A percentile compares a stretch with the other conserved stretches of the same genome.
Conservation (phyloP, 345 rosid genomes). For the Salix koriyanagi region DNA sequence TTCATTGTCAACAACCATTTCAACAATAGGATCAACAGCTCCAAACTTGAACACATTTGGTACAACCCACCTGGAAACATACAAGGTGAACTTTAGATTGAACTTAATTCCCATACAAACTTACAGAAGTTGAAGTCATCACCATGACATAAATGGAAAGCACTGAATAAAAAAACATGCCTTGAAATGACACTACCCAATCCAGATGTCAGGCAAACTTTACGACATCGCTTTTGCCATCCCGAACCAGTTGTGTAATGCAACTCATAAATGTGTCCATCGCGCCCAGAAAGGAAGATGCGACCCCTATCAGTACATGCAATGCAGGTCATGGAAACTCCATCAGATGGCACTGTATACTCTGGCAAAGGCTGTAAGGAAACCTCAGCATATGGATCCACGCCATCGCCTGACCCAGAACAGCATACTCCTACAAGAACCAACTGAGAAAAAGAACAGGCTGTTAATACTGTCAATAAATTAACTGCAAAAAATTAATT, state of each 20-base stretch:
- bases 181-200: constrained; percentile 93
- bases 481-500: neutral
- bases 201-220: constrained; percentile 91
- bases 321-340: constrained; percentile 87
- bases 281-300: constrained; percentile 89
- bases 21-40: constrained; percentile 84
- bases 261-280: constrained; percentile 87
- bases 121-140: neutral
- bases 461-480: neutral
- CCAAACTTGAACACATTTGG: constrained; percentile 95
- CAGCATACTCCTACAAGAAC: constrained; percentile 95
- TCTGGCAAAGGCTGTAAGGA: constrained; percentile 88
- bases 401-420: constrained; percentile 71
- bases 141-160: neutral
- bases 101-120: neutral
- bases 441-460: constrained; percentile 49
- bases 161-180: constrained; percentile 33
- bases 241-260: constrained; percentile 82
- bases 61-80: constrained; percentile 80
- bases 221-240: constrained; percentile 87
- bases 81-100: neutral
- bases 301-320: constrained; percentile 80
- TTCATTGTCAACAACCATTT: constrained; percentile 90
- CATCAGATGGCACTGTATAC: constrained; percentile 83
- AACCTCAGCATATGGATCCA: constrained; percentile 91